A percentile compares a stretch with the other conserved stretches of the same genome.
Conservation (phyloP, 805 yeast species). For the Aciculoconidium aculeatum region DNA sequence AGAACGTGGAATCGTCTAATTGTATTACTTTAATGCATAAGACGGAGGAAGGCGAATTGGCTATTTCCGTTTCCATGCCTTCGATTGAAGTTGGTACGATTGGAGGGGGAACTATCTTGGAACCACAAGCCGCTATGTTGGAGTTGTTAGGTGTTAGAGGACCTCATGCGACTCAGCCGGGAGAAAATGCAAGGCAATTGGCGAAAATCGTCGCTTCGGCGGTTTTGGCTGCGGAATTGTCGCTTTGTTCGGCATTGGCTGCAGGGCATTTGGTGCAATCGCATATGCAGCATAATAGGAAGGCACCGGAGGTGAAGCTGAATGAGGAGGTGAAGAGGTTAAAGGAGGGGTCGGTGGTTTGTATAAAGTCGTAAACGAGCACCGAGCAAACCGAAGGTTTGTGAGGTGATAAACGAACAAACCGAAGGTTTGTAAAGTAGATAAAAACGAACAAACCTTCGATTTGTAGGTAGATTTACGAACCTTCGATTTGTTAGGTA, state of each 20-base stretch:
- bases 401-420: background rate
- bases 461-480: too few relatives aligned
- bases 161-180: conserved; percentile 90
- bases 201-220: conserved; percentile 92
- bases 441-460: too few relatives aligned
- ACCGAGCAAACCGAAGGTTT: background rate
- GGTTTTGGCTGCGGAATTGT: conserved; percentile 92
- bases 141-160: conserved; percentile 93
- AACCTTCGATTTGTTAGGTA: too few relatives aligned
- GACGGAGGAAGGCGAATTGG: conserved; percentile 62
- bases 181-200: conserved; percentile 88
- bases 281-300: conserved; percentile 94
- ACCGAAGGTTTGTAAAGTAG: too few relatives aligned
- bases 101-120: conserved; percentile 98
- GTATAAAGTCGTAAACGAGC: conserved; percentile 62
- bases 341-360: conserved; percentile 67
- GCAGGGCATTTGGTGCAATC: conserved; percentile 98
- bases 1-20: conserved; percentile 94
- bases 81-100: conserved; percentile 98
- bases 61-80: conserved; percentile 97
- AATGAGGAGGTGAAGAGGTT: conserved; percentile 37
- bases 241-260: conserved; percentile 91
- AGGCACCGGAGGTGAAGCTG: conserved; percentile 22
- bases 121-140: conserved; percentile 94
- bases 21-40: conserved; percentile 95